Evolutionary conservation across 129 eudicot species (phyloP).

Genomic region (Kitagawia praeruptora): DNA sequence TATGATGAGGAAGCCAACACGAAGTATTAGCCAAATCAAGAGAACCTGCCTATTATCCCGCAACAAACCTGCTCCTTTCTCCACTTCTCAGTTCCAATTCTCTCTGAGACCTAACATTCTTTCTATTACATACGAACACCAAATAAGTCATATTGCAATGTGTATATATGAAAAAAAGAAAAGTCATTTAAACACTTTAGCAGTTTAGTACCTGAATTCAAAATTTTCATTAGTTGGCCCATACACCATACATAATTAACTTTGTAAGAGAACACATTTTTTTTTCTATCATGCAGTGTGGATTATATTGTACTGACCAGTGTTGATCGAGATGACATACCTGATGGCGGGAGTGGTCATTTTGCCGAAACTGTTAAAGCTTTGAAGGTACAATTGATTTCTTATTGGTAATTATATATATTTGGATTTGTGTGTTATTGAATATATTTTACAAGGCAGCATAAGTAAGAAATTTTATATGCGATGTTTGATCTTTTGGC

Average conservation of each 20-base stretch:
- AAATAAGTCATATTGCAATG: background rate
- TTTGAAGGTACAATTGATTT: conserved; percentile 51
- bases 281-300: conserved; percentile 45
- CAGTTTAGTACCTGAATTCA: background rate
- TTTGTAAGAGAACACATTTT: background rate
- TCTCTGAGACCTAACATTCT: background rate
- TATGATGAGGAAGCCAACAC: background rate
- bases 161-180: background rate
- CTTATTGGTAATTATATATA: background rate
- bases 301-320: conserved; percentile 91
- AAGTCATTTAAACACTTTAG: background rate
- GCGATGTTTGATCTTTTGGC: conserved; percentile 15
- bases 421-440: background rate
- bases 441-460: background rate
- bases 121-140: background rate
- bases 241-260: background rate
- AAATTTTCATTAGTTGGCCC: background rate
- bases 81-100: background rate
- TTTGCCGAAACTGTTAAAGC: conserved; percentile 90
- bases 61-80: background rate
- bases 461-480: background rate
- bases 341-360: conserved; percentile 98
- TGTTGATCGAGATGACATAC: conserved; percentile 93
- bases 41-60: background rate
- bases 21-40: background rate